A percentile compares a stretch with the other conserved stretches of the same genome.
phyloP scores from a whole-genome alignment of 495 filamentous ascomycete genomes.

The Neurospora terricola region DNA sequence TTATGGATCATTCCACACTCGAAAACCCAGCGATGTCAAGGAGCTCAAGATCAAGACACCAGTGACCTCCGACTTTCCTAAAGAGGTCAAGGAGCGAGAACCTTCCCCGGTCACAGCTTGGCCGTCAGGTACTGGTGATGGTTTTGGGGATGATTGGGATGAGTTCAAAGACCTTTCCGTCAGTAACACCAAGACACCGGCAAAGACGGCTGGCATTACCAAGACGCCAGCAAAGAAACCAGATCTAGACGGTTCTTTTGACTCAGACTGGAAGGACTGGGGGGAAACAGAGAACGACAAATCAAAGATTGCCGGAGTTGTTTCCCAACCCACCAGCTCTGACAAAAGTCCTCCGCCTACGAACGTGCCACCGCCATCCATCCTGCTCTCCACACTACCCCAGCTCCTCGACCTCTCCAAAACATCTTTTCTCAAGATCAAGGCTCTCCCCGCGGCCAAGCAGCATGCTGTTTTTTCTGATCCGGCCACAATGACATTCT shows the following conservation, averaged over 20 bases:
- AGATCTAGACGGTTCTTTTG: conserved; percentile 4
- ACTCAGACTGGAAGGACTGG: conserved; percentile 35
- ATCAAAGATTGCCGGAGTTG: background rate
- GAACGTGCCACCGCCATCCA: conserved; percentile 80
- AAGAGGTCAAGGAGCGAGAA: conserved; percentile 18
- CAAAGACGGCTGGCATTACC: conserved; percentile 6
- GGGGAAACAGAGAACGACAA: conserved; percentile 12
- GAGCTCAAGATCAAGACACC: conserved; percentile 33
- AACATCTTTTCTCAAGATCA: conserved; percentile 43
- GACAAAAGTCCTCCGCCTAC: conserved; percentile 50
- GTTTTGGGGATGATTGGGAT: conserved; percentile 46
- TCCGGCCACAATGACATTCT: conserved; percentile 42
- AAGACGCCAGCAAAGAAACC: conserved; percentile 2
- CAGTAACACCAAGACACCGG: conserved; percentile 9
- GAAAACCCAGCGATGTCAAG: conserved; percentile 33
- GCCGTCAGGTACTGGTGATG: conserved; percentile 26
- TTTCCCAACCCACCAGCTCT: background rate
- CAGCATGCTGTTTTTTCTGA: conserved; percentile 50
- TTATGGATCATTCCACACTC: conserved; percentile 36
- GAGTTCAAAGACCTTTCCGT: conserved; percentile 43
- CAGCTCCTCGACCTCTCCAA: conserved; percentile 49
- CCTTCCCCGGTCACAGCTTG: conserved; percentile 37
- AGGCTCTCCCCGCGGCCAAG: conserved; percentile 38
- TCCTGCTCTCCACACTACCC: conserved; percentile 68
- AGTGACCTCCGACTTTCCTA: conserved; percentile 19